Evolutionary conservation across 805 yeast genomes (phyloP).

Genomic region (Yarrowia alimentaria): DNA sequence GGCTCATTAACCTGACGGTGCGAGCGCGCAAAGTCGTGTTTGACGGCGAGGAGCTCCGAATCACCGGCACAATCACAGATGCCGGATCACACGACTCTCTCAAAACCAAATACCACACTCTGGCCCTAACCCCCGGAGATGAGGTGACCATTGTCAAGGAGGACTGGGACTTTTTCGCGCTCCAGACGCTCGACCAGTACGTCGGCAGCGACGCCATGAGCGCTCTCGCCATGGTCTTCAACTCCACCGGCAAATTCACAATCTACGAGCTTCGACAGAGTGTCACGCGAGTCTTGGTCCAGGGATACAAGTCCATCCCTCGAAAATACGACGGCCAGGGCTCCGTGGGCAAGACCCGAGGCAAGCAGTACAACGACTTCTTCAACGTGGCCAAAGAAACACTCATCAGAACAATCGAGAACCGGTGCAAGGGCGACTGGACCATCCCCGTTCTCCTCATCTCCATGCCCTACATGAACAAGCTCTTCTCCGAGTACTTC

Average conservation of each 20-base stretch:
- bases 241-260: slow-evolving; percentile 17
- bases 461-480: slow-evolving; percentile 27
- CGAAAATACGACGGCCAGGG: slow-evolving; percentile 25
- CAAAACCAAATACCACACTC: slow-evolving; percentile 18
- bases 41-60: slow-evolving; percentile 26
- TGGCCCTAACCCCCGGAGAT: slow-evolving; percentile 25
- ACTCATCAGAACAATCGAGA: slow-evolving; percentile 18
- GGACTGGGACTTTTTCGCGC: slow-evolving; percentile 23
- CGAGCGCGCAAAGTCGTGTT: slow-evolving; percentile 16
- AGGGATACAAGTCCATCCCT: slow-evolving; percentile 26
- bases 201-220: slow-evolving; percentile 15
- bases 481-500: slow-evolving; percentile 26
- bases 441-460: slow-evolving; percentile 21
- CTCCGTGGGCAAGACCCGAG: slow-evolving; percentile 24
- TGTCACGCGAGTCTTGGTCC: slow-evolving; percentile 26
- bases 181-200: slow-evolving; percentile 22
- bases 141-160: slow-evolving; percentile 18
- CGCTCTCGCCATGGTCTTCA: slow-evolving; percentile 22
- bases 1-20: slow-evolving; percentile 10
- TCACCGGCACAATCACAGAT: slow-evolving; percentile 22
- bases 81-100: slow-evolving; percentile 22
- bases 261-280: slow-evolving; percentile 20
- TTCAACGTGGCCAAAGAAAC: slow-evolving; percentile 20
- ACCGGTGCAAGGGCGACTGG: slow-evolving; percentile 21
- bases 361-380: slow-evolving; percentile 26